A percentile compares a stretch with the other conserved stretches of the same genome.
Conservation (phyloP, 768 basidiomycete species). For the Glaciozyma martinii region DNA sequence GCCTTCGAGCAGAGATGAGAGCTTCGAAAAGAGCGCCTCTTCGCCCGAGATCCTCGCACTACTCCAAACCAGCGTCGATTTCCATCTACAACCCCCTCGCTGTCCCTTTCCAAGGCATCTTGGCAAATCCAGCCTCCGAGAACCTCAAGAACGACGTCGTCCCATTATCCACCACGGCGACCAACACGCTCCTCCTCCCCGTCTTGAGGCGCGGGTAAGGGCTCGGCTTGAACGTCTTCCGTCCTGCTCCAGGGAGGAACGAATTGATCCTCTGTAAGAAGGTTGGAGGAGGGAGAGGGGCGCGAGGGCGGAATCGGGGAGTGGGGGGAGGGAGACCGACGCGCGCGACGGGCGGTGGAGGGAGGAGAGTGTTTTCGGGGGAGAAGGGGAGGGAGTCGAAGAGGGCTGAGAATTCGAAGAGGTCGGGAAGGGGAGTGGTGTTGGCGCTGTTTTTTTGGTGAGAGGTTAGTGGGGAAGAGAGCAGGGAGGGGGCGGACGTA, state of each 20-base stretch:
- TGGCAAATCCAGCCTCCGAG: conserved; percentile 71
- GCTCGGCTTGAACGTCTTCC: conserved; percentile 12
- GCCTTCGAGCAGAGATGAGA: no score
- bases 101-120: conserved; percentile 52
- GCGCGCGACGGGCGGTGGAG: not conserved
- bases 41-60: no score
- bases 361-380: conserved; percentile 9
- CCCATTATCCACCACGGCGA: conserved; percentile 82
- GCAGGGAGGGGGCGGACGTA: conserved; percentile 40
- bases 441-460: conserved; percentile 53
- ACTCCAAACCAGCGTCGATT: not conserved
- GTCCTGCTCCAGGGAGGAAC: not conserved
- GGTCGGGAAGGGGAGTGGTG: conserved; percentile 68
- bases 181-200: conserved; percentile 70
- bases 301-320: not conserved
- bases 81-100: conserved; percentile 4
- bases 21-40: no score
- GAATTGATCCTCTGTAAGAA: not conserved
- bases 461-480: not conserved
- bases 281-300: conserved; percentile 6
- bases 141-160: conserved; percentile 83
- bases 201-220: conserved; percentile 73
- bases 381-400: conserved; percentile 46
- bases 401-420: conserved; percentile 64
- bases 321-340: not conserved